Evolutionary conservation across 2,329 filamentous ascomycete genomes (phyloP), one percentile per base, ranked within the genome.

Genomic region (Zopfia rhizophila): DNA sequence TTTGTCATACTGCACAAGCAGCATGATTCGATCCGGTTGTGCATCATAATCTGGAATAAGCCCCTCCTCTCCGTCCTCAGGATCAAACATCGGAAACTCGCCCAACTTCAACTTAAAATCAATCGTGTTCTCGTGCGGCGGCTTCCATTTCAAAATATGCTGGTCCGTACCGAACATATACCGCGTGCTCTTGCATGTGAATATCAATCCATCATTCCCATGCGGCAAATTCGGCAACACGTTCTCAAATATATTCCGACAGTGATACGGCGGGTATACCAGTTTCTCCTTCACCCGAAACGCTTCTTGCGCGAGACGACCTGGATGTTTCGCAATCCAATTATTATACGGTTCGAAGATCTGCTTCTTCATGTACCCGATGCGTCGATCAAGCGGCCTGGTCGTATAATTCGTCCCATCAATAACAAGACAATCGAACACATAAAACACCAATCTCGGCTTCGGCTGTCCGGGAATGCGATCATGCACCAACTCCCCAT

Each of bases 81-180:
- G 87, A 48, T 89, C 82, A n/a, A 88, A 78, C 0, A 78, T 66
- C 0, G 89, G 88, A 63, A 97, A 97, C 10, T 82, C 79, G 41
- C 72, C 76, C 30, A 99, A 81, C 38, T 83, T 83, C 60, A 97
- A 81, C 29, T 88, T 83, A 70, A 96, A 97, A 70, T 99, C 94
- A 58, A 99, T 85, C 0, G 91, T 96, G 75, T 99, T 99, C 71
- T 99, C 94, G 56, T 90, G 81, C 3, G 91, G 90, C 0, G 93
- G 91, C 74, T 99, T 99, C 94, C 94, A 99, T 72, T 99, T 99
- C 27, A 99, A 78, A 53, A 97, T 99, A 69, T 96, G 88, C 37
- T 84, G 84, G 72, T 99, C 94, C 10, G 94, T 99, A 57, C 94
- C 94, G 56, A 89, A 87, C 60, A 87, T 87, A 76, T 99, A 99